A percentile compares a stretch with the other conserved stretches of the same genome.
phyloP scores from a whole-genome alignment of 2,329 filamentous ascomycete species.

The Botrytis pseudocinerea region DNA sequence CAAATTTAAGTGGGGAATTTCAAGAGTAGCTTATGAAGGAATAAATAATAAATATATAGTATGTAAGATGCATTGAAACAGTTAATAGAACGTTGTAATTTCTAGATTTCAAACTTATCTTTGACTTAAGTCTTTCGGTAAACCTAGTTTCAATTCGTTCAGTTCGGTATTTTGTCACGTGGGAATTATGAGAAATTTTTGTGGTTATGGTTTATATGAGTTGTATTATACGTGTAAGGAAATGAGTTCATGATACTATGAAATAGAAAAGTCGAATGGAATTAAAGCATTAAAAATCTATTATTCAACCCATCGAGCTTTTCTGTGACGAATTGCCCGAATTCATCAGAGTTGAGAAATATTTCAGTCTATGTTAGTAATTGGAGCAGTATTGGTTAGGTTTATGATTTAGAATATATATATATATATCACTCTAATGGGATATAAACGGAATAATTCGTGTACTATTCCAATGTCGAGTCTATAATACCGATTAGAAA shows the following conservation, averaged over 20 bases:
- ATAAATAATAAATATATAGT: neutral
- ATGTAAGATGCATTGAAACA: accelerated
- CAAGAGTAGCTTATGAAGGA: too few species aligned
- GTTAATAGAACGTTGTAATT: neutral
- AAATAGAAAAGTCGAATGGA: neutral
- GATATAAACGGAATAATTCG: neutral
- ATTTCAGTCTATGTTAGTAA: too few species aligned
- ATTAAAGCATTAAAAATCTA: neutral
- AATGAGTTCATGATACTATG: neutral
- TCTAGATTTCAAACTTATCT: neutral
- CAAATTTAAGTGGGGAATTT: too few species aligned
- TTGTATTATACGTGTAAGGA: neutral
- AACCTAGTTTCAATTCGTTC: neutral
- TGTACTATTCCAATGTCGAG: neutral
- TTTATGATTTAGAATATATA: too few species aligned
- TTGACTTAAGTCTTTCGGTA: neutral
- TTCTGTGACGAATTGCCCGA: neutral
- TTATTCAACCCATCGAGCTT: neutral
- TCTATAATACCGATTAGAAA: neutral
- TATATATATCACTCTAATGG: too few species aligned
- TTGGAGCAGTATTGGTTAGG: too few species aligned
- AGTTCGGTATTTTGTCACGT: neutral
- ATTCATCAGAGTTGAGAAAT: neutral
- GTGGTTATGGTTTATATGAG: neutral
- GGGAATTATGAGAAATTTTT: neutral